A percentile compares a stretch with the other conserved stretches of the same genome.
phyloP scores from a whole-genome alignment of 106 monocot genomes.

The Alisma plantagoaquatica region DNA sequence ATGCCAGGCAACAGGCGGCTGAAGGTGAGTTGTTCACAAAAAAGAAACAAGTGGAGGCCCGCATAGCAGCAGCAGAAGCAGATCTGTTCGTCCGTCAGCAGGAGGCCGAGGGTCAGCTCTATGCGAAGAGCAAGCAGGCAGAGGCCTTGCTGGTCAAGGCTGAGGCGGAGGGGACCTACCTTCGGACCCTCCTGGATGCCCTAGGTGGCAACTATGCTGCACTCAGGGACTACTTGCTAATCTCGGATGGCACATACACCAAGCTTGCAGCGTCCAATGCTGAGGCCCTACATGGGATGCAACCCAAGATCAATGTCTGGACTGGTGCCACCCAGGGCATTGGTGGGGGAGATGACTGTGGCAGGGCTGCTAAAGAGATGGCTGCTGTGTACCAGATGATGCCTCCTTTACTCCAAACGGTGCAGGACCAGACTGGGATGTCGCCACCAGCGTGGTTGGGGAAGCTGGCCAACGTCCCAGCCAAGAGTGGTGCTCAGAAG shows the following conservation, averaged over 20 bases:
- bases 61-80: slow-evolving; percentile 23
- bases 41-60: slow-evolving; percentile 44
- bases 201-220: slow-evolving; percentile 39
- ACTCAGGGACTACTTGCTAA: slow-evolving; percentile 59
- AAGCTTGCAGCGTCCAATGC: slow-evolving; percentile 45
- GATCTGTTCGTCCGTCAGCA: no score
- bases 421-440: slow-evolving; percentile 81
- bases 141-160: no score
- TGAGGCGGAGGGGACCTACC: slow-evolving; percentile 36
- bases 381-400: slow-evolving; percentile 64
- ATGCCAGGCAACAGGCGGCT: slow-evolving; percentile 33
- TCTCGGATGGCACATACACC: slow-evolving; percentile 41
- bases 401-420: slow-evolving; percentile 61
- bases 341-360: no score
- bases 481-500: no score
- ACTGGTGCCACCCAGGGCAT: no score
- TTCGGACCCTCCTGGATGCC: slow-evolving; percentile 24
- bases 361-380: slow-evolving; percentile 57
- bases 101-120: no score
- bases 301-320: slow-evolving; percentile 71
- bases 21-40: slow-evolving; percentile 57
- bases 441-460: slow-evolving; percentile 71
- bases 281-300: slow-evolving; percentile 33
- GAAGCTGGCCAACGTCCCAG: no score
- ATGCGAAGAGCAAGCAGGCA: no score